Percentiles rank a stretch among this genome's conserved stretches.
phyloP scores from a whole-genome alignment of 306 rosid species.

The Lithocarpus polystachyus region DNA sequence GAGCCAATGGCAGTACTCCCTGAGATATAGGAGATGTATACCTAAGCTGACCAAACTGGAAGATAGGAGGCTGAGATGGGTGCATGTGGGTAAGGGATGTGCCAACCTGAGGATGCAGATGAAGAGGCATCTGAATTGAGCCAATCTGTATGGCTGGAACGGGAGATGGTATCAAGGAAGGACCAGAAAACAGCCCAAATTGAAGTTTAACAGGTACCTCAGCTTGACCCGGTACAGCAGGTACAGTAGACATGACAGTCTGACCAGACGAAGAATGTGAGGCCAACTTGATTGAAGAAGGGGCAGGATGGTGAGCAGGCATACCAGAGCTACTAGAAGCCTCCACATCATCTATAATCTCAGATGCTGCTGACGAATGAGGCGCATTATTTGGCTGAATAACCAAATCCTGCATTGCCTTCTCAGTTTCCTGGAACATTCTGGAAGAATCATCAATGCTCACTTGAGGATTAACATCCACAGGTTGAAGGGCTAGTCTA shows the following conservation, averaged over 20 bases:
- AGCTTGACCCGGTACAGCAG: conserved; percentile 56
- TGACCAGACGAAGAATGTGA: conserved; percentile 50
- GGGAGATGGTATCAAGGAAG: conserved; percentile 92
- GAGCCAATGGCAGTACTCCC: conserved; percentile 77
- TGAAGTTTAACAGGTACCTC: conserved; percentile 87
- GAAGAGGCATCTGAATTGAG: conserved; percentile 98
- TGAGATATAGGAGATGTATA: conserved; percentile 71
- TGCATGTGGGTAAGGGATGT: conserved; percentile 73
- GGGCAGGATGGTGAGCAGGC: conserved; percentile 42
- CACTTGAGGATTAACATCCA: conserved; percentile 43
- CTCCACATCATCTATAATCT: conserved; percentile 43
- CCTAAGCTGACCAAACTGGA: conserved; percentile 96
- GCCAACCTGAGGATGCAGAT: conserved; percentile 77
- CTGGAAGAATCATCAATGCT: conserved; percentile 47
- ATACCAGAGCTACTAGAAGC: conserved; percentile 45
- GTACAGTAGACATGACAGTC: conserved; percentile 38
- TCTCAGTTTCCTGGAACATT: conserved; percentile 58
- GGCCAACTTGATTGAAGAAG: conserved; percentile 44
- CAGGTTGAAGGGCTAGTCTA: conserved; percentile 40
- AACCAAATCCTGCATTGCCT: conserved; percentile 43
- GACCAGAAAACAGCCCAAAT: conserved; percentile 96
- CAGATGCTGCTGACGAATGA: conserved; percentile 36
- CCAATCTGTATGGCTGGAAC: conserved; percentile 97
- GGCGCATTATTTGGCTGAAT: conserved; percentile 41
- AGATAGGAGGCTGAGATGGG: conserved; percentile 76